Conservation (phyloP, 495 filamentous ascomycete genomes). For the Penicillium herquei region DNA sequence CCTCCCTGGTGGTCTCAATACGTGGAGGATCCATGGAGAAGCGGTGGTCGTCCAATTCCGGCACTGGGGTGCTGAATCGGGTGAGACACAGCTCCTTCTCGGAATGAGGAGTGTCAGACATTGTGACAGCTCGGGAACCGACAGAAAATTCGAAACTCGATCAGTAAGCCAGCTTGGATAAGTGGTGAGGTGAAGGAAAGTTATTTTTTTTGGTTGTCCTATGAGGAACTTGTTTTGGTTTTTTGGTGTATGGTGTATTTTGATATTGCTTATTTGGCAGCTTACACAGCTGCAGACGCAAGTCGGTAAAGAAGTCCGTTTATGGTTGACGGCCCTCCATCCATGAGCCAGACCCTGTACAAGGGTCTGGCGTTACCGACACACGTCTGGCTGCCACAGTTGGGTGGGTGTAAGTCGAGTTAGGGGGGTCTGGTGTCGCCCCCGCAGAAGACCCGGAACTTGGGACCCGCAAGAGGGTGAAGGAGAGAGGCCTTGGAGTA, state of each 20-base stretch:
- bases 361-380: slow-evolving; percentile 49
- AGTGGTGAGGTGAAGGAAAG: neutral
- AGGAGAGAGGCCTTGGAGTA: slow-evolving; percentile 73
- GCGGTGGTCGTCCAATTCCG: slow-evolving; percentile 91
- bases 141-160: neutral
- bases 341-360: slow-evolving; percentile 48
- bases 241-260: slow-evolving; percentile 4
- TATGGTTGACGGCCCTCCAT: slow-evolving; percentile 39
- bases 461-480: slow-evolving; percentile 91
- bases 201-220: slow-evolving; percentile 2
- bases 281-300: slow-evolving; percentile 29
- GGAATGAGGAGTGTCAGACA: slow-evolving; percentile 65
- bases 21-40: slow-evolving; percentile 70
- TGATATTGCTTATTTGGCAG: slow-evolving; percentile 15
- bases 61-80: slow-evolving; percentile 73
- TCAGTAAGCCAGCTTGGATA: slow-evolving; percentile 20
- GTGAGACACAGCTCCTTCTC: slow-evolving; percentile 55
- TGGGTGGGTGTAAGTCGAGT: slow-evolving; percentile 54
- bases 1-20: slow-evolving; percentile 49
- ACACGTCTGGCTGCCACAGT: slow-evolving; percentile 42
- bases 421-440: slow-evolving; percentile 98
- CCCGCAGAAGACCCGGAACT: slow-evolving; percentile 88
- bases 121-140: slow-evolving; percentile 23
- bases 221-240: slow-evolving; percentile 1
- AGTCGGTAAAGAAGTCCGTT: slow-evolving; percentile 34